Conservation (phyloP, 1,284 basidiomycete genomes). For the Cronartium quercuum region DNA sequence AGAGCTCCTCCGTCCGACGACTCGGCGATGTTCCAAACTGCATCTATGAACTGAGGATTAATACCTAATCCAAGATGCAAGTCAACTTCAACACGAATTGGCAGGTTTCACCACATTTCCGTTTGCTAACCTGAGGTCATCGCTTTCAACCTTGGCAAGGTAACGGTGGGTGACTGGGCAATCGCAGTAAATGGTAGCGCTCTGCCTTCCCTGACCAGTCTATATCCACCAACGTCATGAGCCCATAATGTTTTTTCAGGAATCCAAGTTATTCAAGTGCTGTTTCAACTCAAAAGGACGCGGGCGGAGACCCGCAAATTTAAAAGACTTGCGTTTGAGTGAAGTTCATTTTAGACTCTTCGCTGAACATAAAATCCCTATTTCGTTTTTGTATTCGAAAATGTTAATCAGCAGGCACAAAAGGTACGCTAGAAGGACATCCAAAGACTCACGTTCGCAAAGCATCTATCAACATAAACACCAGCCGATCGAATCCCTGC, state of each 20-base stretch:
- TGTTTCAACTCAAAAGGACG: neutral
- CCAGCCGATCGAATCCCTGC: constrained; percentile 40
- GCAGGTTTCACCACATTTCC: neutral
- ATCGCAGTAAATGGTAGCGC: constrained; percentile 42
- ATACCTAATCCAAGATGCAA: neutral
- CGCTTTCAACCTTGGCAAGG: constrained; percentile 43
- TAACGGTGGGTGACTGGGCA: constrained; percentile 44
- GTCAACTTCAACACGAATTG: neutral
- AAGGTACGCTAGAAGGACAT: neutral
- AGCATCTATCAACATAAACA: constrained; percentile 44
- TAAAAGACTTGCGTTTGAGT: constrained; percentile 33
- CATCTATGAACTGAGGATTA: constrained; percentile 44
- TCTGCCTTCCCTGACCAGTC: constrained; percentile 38
- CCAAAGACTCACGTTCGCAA: constrained; percentile 41
- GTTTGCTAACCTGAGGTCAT: constrained; percentile 42
- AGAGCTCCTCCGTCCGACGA: constrained; percentile 28
- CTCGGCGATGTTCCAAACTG: constrained; percentile 42
- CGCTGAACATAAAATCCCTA: constrained; percentile 42
- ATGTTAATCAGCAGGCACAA: too few relatives aligned
- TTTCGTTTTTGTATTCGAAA: neutral
- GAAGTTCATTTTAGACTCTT: constrained; percentile 40
- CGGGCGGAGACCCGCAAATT: neutral
- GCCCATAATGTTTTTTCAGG: neutral
- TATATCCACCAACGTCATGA: neutral
- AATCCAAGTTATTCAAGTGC: neutral